These are phyloP conservation scores for Lactarius hatsudake DNA, from an alignment of 768 basidiomycete species.

Conservation along the genomic window DNA sequence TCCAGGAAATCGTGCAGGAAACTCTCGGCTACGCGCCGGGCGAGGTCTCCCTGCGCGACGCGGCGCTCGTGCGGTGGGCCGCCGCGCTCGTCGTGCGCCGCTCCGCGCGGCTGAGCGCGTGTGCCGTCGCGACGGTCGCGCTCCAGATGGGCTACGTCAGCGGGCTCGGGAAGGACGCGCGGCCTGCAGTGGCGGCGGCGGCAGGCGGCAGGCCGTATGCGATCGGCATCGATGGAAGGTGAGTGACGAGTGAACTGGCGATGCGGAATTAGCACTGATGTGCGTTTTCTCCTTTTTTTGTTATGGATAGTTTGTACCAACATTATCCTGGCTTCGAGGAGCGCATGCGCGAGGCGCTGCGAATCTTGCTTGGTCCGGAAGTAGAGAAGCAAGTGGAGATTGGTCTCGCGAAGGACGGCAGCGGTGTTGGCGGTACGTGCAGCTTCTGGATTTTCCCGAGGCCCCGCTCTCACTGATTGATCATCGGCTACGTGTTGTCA, in stretches of 20 bases:
- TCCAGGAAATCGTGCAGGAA: conserved; percentile 59
- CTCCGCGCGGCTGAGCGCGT: conserved; percentile 80
- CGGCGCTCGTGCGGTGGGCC: conserved; percentile 78
- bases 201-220: conserved; percentile 52
- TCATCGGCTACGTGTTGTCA: conserved; percentile 34
- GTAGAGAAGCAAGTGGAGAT: conserved; percentile 80
- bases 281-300: too few species aligned
- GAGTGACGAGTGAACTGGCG: conserved; percentile 23
- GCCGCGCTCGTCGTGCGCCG: conserved; percentile 74
- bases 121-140: conserved; percentile 82
- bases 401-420: conserved; percentile 95
- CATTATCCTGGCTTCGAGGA: conserved; percentile 87
- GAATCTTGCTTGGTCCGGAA: conserved; percentile 69
- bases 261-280: conserved; percentile 3
- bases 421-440: conserved; percentile 90
- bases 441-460: background rate
- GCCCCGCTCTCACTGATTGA: conserved; percentile 10
- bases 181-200: conserved; percentile 20
- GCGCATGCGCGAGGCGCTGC: conserved; percentile 69
- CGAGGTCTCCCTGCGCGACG: conserved; percentile 47
- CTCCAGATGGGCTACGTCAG: conserved; percentile 74
- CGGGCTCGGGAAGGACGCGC: conserved; percentile 39
- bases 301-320: conserved; percentile 66
- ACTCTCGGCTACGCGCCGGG: conserved; percentile 56
- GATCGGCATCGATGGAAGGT: conserved; percentile 95